phyloP scores from a whole-genome alignment of 176 grass and related monocot species.

The Secale cereale region DNA sequence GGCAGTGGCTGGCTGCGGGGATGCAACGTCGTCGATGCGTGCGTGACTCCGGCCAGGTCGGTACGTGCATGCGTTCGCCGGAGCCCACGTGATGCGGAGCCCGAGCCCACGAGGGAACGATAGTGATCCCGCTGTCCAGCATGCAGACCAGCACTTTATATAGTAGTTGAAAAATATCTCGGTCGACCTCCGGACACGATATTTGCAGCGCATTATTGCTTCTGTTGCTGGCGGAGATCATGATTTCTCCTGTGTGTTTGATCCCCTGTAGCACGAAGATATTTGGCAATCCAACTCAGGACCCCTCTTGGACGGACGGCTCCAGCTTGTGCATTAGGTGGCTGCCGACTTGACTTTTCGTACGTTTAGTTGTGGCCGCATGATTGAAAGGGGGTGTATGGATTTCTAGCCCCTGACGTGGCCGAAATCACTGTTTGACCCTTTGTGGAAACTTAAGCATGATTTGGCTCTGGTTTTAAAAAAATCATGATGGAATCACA shows the following conservation, averaged over 20 bases:
- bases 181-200: not conserved
- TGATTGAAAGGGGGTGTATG: not conserved
- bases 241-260: not conserved
- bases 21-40: not conserved
- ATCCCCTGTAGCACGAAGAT: not conserved
- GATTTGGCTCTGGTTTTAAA: too few species aligned
- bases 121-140: not conserved
- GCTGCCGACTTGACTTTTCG: not conserved
- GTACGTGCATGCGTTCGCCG: not conserved
- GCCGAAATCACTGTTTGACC: too few species aligned
- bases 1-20: not conserved
- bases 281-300: not conserved
- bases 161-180: conserved; percentile 8
- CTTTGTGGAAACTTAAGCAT: too few species aligned
- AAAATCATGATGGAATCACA: too few species aligned
- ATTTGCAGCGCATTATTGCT: not conserved
- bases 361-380: not conserved
- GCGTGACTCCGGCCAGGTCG: not conserved
- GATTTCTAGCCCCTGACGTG: not conserved
- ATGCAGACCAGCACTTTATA: not conserved
- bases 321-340: not conserved
- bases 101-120: not conserved
- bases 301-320: not conserved
- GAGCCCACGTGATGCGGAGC: not conserved
- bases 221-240: not conserved